phyloP scores from a whole-genome alignment of 2,329 filamentous ascomycete genomes.

The Xylariaceae sp. region DNA sequence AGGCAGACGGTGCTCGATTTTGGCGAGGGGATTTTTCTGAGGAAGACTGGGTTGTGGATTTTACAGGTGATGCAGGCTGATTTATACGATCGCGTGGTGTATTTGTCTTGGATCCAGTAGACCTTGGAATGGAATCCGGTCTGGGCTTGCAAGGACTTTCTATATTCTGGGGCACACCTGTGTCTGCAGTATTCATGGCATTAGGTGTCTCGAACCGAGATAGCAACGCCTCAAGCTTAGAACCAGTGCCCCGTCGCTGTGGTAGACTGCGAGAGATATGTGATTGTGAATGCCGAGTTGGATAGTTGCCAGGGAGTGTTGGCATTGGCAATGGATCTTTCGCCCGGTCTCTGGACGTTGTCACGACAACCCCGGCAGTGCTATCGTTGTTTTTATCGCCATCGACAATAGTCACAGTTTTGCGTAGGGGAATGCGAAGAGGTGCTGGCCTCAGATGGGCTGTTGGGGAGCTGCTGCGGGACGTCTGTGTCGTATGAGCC shows the following conservation, averaged over 20 bases:
- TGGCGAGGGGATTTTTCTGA: conserved; percentile 18
- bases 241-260: conserved; percentile 17
- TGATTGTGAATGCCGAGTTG: not conserved
- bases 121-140: conserved; percentile 10
- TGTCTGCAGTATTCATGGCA: conserved; percentile 24
- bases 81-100: not conserved
- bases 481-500: conserved; percentile 4
- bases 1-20: conserved; percentile 4
- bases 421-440: conserved; percentile 16
- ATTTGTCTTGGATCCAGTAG: not conserved
- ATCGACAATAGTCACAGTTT: not conserved
- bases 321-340: not conserved
- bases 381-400: not conserved
- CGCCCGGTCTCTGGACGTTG: not conserved
- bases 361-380: not conserved
- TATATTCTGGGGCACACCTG: not conserved
- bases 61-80: not conserved
- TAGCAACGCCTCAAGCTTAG: conserved; percentile 31
- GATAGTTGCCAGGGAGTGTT: not conserved
- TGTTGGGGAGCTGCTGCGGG: conserved; percentile 3
- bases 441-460: conserved; percentile 14
- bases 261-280: conserved; percentile 8
- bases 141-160: conserved; percentile 2
- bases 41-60: conserved; percentile 5
- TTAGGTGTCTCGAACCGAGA: conserved; percentile 36